Base-by-base conservation (phyloP, 495 filamentous ascomycete species). In the Mycothermus thermophilus region DNA sequence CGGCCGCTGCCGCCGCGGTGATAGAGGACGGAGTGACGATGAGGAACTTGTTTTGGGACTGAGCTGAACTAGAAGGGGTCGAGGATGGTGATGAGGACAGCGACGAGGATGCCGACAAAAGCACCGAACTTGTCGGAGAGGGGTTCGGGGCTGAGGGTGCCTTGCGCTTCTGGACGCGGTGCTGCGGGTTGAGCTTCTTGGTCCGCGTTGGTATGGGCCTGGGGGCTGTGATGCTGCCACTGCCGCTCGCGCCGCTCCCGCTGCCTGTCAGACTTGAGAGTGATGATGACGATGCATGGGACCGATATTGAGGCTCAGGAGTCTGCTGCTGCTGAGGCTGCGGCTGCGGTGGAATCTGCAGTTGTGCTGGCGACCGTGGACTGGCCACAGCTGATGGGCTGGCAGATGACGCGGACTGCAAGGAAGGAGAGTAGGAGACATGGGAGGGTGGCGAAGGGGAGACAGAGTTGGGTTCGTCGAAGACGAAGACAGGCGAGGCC, bases 11-110 rank as follows among this genome's bases (percentile, higher is more conserved):
- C 18, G 34, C 18, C 11, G 64, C 55, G 18, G 51, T 50, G 34
- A 54, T 62, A 26, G 51, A 53, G 35, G 57, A 59, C 8, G 62
- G 62, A 1, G 63, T 67, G 38, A 67, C 55, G 30, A 67, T 59
- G 25, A 66, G 52, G 41, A 67, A 67, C 25, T 61, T 66, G 41
- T 44, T 57, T 21, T 34, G n/a, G 16, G 34, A 19, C 12, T 0
- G 41, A 11, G 8, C 43, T 33, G n/a, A 32, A 23, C 14, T 41
- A 35, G 10, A 38, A 22, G 15, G 1, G 15, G 20, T 13, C 12
- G 27, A 14, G 17, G 28, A 6, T 27, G 29, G 8, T 32, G 27
- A 19, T 5, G 19, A 21, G 20, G n/a, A 2, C 32, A 35, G 7
- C 18, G 35, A 22, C 22, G 20, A 11, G 19, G 32, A n/a, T 5